Evolutionary conservation across 1,284 basidiomycete species (phyloP), one percentile per base, ranked within the genome.

Genomic region (Ustilago curta): DNA sequence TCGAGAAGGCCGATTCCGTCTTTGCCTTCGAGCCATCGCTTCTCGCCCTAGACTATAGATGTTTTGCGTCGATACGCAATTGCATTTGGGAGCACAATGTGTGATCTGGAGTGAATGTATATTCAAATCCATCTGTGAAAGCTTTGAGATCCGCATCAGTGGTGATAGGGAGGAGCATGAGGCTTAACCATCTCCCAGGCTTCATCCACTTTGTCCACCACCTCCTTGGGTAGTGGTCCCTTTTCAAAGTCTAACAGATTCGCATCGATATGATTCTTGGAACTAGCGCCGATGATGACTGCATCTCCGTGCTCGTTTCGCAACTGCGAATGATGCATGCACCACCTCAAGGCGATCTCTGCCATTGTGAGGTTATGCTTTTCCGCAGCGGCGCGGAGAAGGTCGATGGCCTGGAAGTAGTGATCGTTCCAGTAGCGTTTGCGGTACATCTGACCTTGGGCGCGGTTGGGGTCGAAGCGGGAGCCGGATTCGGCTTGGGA

Each of bases 381-480:
- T 12, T 78, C 68, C 2, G 73, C 76, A 8, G 43, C 86, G 19
- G 55, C 45, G 9, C 57, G 35, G 51, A 81, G 53, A 11, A 75
- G 80, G 14, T 88, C 86, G 12, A 80, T 44, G 0, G 79, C 79
- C 12, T 72, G n/a, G 42, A 79, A 81, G 62, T 78, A 76, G 59
- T 64, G 58, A 35, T 79, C 66, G 59, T 73, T 70, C 63, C 68
- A 81, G 67, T 81, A 81, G 0, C 77, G 37, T 21, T 64, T 59
- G 4, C 76, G 45, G 59, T 81, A 81, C 66, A 70, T 68, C 31
- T 71, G 54, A 18, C 79, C 77, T 40, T 78, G 77, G 8, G 47
- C 52, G 4, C 64, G 56, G 4, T 73, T 14, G 4, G 72, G 61
- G 51, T 81, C 78, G 74, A 79, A 81, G 1, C 79, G 42, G 19